Conservation (phyloP, 176 grass and related monocot genomes). For the Musa beccarii region DNA sequence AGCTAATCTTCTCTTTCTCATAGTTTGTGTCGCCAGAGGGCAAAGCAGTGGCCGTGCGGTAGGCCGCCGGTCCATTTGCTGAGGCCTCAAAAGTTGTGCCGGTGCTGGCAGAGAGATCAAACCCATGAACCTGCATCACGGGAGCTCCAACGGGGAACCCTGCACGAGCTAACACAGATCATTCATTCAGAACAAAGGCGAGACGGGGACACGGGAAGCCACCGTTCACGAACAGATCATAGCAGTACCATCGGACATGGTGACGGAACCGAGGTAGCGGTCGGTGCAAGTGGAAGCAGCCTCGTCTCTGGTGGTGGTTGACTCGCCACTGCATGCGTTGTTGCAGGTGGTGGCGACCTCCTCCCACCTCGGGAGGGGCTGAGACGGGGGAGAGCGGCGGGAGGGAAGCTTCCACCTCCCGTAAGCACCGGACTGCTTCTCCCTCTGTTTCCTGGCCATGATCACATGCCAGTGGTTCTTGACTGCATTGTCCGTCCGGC, state of each 20-base stretch:
- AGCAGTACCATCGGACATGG: neutral
- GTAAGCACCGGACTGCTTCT: neutral
- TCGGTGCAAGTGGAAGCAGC: slow-evolving; percentile 2
- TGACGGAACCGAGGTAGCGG: neutral
- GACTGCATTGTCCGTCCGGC: slow-evolving; percentile 13
- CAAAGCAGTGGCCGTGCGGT: neutral
- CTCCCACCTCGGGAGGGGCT: neutral
- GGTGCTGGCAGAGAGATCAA: neutral
- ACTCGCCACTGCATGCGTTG: slow-evolving; percentile 15
- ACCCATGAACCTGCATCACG: neutral
- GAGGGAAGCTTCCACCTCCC: slow-evolving; percentile 3
- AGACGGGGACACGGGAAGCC: neutral
- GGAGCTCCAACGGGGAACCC: neutral
- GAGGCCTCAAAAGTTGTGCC: neutral
- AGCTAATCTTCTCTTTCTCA: neutral
- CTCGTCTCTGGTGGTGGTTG: slow-evolving; percentile 8
- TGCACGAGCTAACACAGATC: neutral
- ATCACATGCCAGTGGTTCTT: slow-evolving; percentile 25
- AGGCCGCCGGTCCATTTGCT: neutral
- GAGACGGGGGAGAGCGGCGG: neutral
- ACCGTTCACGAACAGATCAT: neutral
- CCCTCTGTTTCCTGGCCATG: slow-evolving; percentile 19
- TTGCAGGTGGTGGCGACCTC: neutral
- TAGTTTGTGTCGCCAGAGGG: neutral
- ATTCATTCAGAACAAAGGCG: neutral